Base-by-base conservation (phyloP, 2,329 filamentous ascomycete species). In the Mollisiaceae sp. region DNA sequence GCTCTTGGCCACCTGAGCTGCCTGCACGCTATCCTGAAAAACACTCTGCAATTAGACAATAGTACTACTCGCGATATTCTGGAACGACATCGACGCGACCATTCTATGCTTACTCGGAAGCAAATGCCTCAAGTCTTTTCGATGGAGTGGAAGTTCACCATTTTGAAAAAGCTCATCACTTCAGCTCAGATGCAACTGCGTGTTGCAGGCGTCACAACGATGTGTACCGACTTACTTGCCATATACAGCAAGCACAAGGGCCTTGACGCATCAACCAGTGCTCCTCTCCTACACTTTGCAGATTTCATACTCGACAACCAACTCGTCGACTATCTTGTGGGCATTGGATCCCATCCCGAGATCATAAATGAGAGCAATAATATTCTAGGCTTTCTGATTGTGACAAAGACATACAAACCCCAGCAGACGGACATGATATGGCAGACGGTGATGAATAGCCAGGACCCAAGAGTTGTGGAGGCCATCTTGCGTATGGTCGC, bases 101-200 rank as follows among this genome's bases (percentile, higher is more conserved):
- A 72, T 64, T 52, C 64, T 14, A 59, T 64, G 3, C 9, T 76
- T 85, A 27, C 73, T 78, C 8, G 66, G 70, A 2, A 76, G 74
- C 2, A 78, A 78, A 64, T 79, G 0, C 73, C 80, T 1, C 83
- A 85, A 9, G 80, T 88, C 0, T 80, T 91, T 18, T 78, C 82
- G 1, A 81, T 83, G 60, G 83, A 88, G 63, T 96, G 91, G 89
- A 89, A 87, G 59, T 88, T 97, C 71, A 81, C 82, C 52, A 80
- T 90, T 1, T 80, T 91, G 60, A 87, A 87, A 71, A 90, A 87
- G 70, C 88, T 94, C 70, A 89, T 97, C 60, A 88, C 86, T 73
- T 94, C 92, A 64, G 90, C 91, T 41, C 92, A 94, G 73, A 97
- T 98, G 93, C 92, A 97, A 74, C 82, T 97, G 43, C 89, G 94